Conservation (phyloP, 176 grass and related monocot species). For the Metroxylon sagu region DNA sequence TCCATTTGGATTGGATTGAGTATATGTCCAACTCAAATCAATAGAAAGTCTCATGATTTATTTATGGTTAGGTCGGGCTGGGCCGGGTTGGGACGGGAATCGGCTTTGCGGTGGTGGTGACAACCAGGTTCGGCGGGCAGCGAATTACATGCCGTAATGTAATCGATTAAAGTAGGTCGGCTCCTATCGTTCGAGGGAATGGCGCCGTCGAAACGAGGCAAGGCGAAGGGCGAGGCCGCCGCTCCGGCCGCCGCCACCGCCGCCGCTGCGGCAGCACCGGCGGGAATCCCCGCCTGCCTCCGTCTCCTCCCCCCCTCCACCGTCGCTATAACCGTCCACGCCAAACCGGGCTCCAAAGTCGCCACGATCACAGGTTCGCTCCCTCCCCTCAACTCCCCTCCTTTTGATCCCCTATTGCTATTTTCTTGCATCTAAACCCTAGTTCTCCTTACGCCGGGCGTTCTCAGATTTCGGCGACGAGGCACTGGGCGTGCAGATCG, state of each 20-base stretch:
- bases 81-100: too few species aligned
- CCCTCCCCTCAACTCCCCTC: not conserved
- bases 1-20: too few species aligned
- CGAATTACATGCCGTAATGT: too few species aligned
- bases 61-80: too few species aligned
- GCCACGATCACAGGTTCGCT: slow-evolving; percentile 73
- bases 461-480: slow-evolving; percentile 72
- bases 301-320: slow-evolving; percentile 62
- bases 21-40: too few species aligned
- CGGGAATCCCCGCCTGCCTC: slow-evolving; percentile 58
- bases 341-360: slow-evolving; percentile 81
- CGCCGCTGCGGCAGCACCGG: not conserved
- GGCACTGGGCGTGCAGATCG: slow-evolving; percentile 82
- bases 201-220: slow-evolving; percentile 78
- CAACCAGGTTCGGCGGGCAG: too few species aligned
- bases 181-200: slow-evolving; percentile 8
- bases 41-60: too few species aligned
- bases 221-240: slow-evolving; percentile 34
- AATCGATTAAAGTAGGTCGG: not conserved
- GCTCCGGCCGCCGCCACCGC: not conserved
- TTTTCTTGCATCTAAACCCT: not conserved
- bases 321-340: slow-evolving; percentile 80
- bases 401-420: too few species aligned
- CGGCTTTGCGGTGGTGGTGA: too few species aligned
- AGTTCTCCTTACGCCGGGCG: not conserved